phyloP scores from a whole-genome alignment of 352 stramenopile species.

The Phytophthora aleatoria region DNA sequence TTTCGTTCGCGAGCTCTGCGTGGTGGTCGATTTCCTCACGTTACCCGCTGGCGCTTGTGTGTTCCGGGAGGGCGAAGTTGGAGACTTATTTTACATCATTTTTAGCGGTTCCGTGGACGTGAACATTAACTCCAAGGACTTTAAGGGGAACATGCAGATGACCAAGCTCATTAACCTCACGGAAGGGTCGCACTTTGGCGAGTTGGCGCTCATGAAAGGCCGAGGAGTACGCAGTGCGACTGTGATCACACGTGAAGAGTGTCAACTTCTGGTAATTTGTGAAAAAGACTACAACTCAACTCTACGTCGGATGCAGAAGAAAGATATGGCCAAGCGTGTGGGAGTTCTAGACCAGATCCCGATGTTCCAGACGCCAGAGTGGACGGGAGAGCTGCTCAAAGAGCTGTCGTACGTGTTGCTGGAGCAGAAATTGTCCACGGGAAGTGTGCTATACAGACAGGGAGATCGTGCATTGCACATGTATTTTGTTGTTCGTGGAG shows the following conservation, averaged over 20 bases:
- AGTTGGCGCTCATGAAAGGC: constrained; percentile 80
- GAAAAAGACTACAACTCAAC: constrained; percentile 80
- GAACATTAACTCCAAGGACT: constrained; percentile 63
- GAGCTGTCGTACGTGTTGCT: constrained; percentile 76
- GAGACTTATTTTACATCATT: constrained; percentile 81
- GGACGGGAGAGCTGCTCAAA: constrained; percentile 70
- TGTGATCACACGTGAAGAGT: constrained; percentile 63
- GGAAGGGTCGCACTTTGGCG: constrained; percentile 69
- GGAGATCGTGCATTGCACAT: constrained; percentile 67
- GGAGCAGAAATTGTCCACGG: constrained; percentile 60
- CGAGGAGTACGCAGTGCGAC: constrained; percentile 72
- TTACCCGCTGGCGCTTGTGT: constrained; percentile 47
- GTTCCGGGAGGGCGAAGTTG: constrained; percentile 72
- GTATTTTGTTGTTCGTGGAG: constrained; percentile 75
- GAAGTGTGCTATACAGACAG: constrained; percentile 56
- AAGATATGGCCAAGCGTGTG: constrained; percentile 64
- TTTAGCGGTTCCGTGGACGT: constrained; percentile 74
- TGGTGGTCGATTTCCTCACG: constrained; percentile 60
- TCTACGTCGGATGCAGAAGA: constrained; percentile 70
- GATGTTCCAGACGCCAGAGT: constrained; percentile 78
- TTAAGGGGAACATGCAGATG: constrained; percentile 51
- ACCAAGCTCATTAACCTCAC: constrained; percentile 79
- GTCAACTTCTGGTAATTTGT: constrained; percentile 70
- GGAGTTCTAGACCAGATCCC: constrained; percentile 66
- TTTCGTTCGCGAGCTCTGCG: constrained; percentile 72